Evolutionary conservation across 1,284 basidiomycete genomes (phyloP).

Genomic region (Irpex sp.): DNA sequence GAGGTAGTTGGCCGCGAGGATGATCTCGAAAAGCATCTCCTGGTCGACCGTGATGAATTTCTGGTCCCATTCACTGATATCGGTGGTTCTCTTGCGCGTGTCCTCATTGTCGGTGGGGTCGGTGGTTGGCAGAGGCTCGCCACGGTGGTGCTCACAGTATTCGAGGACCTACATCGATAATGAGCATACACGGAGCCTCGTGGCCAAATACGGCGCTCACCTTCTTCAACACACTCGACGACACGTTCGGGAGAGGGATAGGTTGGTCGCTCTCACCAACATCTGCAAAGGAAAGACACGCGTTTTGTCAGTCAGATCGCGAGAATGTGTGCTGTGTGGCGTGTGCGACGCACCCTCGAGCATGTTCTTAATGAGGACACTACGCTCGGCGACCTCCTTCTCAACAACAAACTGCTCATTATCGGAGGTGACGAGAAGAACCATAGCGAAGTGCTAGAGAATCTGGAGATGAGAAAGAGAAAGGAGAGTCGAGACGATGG

Average conservation of each 20-base stretch:
- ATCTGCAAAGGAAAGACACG: constrained; percentile 47
- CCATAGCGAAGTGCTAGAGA: constrained; percentile 44
- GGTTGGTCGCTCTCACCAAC: constrained; percentile 90
- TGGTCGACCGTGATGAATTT: constrained; percentile 98
- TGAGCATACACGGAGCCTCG: constrained; percentile 11
- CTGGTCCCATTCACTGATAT: constrained; percentile 99
- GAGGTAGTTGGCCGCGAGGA: constrained; percentile 98
- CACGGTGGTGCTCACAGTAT: constrained; percentile 98
- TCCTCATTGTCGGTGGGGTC: constrained; percentile 82
- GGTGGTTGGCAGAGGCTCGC: constrained; percentile 89
- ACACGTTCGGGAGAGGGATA: constrained; percentile 97
- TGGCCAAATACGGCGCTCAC: constrained; percentile 34
- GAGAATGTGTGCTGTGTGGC: constrained; percentile 7
- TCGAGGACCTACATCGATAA: constrained; percentile 77
- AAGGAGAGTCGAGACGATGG: constrained; percentile 13
- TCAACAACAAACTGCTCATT: constrained; percentile 95
- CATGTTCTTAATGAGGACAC: constrained; percentile 99
- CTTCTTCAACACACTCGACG: constrained; percentile 96
- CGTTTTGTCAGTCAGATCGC: constrained; percentile 3
- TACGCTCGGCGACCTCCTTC: constrained; percentile 92
- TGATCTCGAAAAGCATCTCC: constrained; percentile 98
- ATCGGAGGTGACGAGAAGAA: constrained; percentile 87
- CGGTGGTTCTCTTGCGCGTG: constrained; percentile 95
- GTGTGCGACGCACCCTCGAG: constrained; percentile 75
- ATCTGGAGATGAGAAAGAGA: constrained; percentile 9